Evolutionary conservation across 352 stramenopile genomes (phyloP), one percentile per base, ranked within the genome.

Genomic region (Globisporangium spiculum): DNA sequence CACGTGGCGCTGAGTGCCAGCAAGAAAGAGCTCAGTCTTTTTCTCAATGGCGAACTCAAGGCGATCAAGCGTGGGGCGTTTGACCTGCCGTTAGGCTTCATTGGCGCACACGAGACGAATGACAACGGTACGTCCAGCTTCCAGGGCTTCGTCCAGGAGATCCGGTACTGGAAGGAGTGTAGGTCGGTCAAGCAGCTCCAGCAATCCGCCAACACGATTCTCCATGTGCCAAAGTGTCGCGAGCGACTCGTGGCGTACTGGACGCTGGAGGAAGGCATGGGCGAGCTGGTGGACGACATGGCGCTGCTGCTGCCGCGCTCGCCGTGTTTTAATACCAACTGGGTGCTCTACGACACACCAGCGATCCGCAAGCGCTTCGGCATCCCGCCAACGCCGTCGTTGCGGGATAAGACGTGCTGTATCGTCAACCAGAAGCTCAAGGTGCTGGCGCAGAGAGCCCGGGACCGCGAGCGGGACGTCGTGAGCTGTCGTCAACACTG

Each of bases 281-380:
- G 82, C 14, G 75, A 89, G n/a, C 63, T 90, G 14, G 75, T 93
- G 30, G 86, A 93, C 72, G 86, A 94, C 66, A 89, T 92, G 79
- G 73, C 81, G 56, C 75, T 89, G 20, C 61, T 53, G 16, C 63
- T 81, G 34, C 79, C 82, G n/a, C 82, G 79, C 12, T 72, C 78
- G n/a, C 70, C 82, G 2, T 83, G 75, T 32, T 72, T 88, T 27
- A 52, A 78, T 48, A 83, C 77, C 0, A 24, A 66, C 0, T 93
- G 86, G 84, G 63, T 80, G 24, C 57, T 82, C 4, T 87, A 90
- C 71, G 73, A 89, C 74, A 79, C 76, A 14, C 66, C 73, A 0
- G 75, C 70, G 6, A 75, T 81, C 0, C 79, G 82, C 14, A 79
- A 77, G 26, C 71, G 70, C 27, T 86, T 92, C 54, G 84, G 84